Evolutionary conservation across 2,329 filamentous ascomycete species (phyloP), one percentile per base, ranked within the genome.

Genomic region (Alternaria ventricosa): DNA sequence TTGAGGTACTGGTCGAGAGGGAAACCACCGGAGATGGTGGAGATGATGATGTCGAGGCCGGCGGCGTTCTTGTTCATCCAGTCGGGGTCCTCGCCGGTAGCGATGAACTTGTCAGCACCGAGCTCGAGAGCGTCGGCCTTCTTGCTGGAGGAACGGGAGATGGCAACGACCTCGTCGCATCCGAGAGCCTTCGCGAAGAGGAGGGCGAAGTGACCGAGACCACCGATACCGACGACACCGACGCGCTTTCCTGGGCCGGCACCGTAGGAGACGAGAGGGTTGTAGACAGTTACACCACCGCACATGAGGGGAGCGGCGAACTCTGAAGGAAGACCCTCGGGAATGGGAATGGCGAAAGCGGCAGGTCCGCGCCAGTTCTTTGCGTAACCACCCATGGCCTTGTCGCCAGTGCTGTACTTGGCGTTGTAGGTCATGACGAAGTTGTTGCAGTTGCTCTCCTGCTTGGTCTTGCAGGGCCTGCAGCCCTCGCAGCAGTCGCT

Each of bases 251-350:
- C 92, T 1, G 91, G 91, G 0, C 91, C 91, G 57, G 87, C 86
- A n/a, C 91, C 91, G 71, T 94, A 89, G 25, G 92, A 86, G 55
- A 91, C 88, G 7, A 96, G 85, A 1, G 93, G 93, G 66, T 87
- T 90, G 83, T 90, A 96, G 45, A 89, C 88, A 1, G 93, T 96
- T 64, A 96, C 85, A 67, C 93, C 93, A 36, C 92, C 93, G 79
- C 93, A 96, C 72, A 96, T 86, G 89, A 94, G 92, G 6, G 91
- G 92, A 2, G 92, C 92, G 1, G 89, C 92, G 55, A 88, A 80
- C 55, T 79, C 80, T 43, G 78, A 82, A 61, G 82, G 75, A 44
- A 96, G 86, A 51, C 84, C 87, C n/a, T 93, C 92, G 18, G 93
- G 93, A 66, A 96, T 94, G 67, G 89, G 89, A 75, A 88, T 87